Percentiles rank a stretch among this genome's conserved stretches.
These are phyloP conservation scores for Chytriomyces confervae DNA, from an alignment of 192 early-diverging fungal genomes.

Conservation along the genomic window DNA sequence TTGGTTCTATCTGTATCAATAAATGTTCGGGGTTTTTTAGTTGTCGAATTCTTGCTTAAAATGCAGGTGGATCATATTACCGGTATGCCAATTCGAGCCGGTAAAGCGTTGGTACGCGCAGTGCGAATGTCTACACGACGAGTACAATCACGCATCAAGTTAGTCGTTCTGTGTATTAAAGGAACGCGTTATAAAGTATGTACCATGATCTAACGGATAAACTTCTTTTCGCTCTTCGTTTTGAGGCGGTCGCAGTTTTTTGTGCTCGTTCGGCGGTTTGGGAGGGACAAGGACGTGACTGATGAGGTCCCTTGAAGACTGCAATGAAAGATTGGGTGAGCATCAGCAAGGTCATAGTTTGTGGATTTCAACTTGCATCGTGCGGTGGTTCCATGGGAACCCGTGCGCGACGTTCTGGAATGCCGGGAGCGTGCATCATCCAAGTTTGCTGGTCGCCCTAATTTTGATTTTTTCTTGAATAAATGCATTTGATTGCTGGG, in stretches of 20 bases:
- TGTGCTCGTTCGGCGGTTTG: not conserved
- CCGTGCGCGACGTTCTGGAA: slow-evolving; percentile 5
- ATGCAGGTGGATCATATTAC: too few relatives aligned
- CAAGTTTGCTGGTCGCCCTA: slow-evolving; percentile 8
- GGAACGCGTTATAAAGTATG: not conserved
- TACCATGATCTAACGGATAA: slow-evolving; percentile 27
- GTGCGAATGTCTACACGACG: not conserved
- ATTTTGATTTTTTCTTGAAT: not conserved
- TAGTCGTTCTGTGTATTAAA: not conserved
- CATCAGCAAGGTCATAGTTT: not conserved
- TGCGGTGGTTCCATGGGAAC: slow-evolving; percentile 21
- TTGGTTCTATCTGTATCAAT: not conserved
- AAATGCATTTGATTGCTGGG: not conserved
- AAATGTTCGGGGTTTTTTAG: not conserved
- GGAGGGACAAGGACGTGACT: not conserved
- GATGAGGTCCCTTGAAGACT: slow-evolving; percentile 10
- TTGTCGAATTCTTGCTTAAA: not conserved
- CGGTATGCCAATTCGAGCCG: too few relatives aligned
- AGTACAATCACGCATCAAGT: not conserved
- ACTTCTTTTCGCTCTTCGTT: slow-evolving; percentile 20
- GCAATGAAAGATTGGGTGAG: not conserved
- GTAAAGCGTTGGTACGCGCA: too few relatives aligned
- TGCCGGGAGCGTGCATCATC: slow-evolving; percentile 11
- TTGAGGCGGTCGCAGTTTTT: not conserved
- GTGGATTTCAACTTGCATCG: not conserved